Conservation (phyloP, 352 stramenopile genomes). For the Phytophthora gonapodyides region DNA sequence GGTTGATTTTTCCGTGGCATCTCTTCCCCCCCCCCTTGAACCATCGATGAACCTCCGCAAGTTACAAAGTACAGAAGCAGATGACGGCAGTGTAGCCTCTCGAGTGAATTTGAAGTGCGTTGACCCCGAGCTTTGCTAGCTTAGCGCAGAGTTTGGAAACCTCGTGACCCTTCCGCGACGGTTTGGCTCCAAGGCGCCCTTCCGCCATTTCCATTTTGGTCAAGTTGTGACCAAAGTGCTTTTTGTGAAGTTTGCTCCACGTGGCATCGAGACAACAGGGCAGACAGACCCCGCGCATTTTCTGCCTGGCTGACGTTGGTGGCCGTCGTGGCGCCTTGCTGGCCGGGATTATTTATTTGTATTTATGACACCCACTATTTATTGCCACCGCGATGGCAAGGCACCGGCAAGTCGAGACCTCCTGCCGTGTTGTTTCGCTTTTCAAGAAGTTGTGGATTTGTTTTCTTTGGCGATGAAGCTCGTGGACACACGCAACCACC, state of each 20-base stretch:
- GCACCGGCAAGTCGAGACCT: no score
- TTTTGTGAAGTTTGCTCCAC: no score
- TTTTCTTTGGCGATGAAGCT: no score
- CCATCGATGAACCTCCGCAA: conserved; percentile 25
- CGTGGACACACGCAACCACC: no score
- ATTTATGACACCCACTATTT: conserved; percentile 14
- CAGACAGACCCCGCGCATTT: no score
- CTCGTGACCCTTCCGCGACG: conserved; percentile 24
- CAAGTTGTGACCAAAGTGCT: background rate
- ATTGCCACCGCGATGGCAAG: background rate
- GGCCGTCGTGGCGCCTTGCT: background rate
- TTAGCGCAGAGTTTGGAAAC: conserved; percentile 19
- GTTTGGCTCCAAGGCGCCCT: conserved; percentile 19
- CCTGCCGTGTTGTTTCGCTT: no score
- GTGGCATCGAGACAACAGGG: no score
- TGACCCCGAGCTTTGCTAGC: conserved; percentile 10
- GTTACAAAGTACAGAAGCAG: conserved; percentile 23
- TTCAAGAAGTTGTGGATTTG: no score
- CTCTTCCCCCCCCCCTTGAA: conserved; percentile 18
- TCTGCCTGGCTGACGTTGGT: background rate
- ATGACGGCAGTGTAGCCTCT: conserved; percentile 11
- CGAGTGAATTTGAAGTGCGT: conserved; percentile 21
- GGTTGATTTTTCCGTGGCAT: conserved; percentile 36
- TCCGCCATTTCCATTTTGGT: conserved; percentile 20
- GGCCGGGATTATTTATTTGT: conserved; percentile 26